phyloP scores from a whole-genome alignment of 495 filamentous ascomycete species.

The Tetracladium setigerum region DNA sequence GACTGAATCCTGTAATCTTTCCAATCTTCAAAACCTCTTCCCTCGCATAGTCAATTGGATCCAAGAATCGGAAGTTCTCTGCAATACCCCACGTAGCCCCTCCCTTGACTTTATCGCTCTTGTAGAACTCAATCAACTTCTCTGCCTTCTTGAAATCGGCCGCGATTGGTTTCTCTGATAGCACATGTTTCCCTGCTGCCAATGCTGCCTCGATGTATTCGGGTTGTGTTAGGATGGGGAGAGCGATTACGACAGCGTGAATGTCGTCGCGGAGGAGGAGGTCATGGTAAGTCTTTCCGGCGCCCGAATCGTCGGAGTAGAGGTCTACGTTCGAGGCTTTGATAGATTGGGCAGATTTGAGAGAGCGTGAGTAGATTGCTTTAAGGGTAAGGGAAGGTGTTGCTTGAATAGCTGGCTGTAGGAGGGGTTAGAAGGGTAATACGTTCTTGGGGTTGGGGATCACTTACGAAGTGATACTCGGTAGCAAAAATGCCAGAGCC shows the following conservation, averaged over 20 bases:
- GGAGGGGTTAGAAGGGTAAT: constrained; percentile 12
- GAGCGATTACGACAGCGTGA: constrained; percentile 60
- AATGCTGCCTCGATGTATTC: constrained; percentile 53
- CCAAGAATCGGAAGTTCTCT: constrained; percentile 68
- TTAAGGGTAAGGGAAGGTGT: constrained; percentile 40
- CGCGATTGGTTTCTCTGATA: constrained; percentile 79
- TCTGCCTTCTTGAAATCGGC: constrained; percentile 54
- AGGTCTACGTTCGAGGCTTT: constrained; percentile 34
- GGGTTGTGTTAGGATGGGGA: constrained; percentile 54
- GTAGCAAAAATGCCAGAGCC: constrained; percentile 50
- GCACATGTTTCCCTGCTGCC: constrained; percentile 66
- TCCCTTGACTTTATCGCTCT: constrained; percentile 33
- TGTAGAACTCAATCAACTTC: constrained; percentile 56
- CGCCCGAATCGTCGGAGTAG: constrained; percentile 54
- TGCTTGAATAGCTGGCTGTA: constrained; percentile 43
- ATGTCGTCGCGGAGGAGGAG: constrained; percentile 61
- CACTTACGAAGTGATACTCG: constrained; percentile 34
- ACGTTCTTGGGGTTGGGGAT: constrained; percentile 1
- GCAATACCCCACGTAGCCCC: constrained; percentile 56
- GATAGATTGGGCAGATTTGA: constrained; percentile 27
- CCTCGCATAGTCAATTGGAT: constrained; percentile 46
- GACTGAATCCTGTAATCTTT: constrained; percentile 54
- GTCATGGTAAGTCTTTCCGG: constrained; percentile 46
- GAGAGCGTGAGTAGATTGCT: constrained; percentile 56
- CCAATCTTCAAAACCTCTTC: constrained; percentile 54